These are phyloP conservation scores for Herpetomonas muscarum DNA, from an alignment of 208 protist genomes.

Conservation along the genomic window DNA sequence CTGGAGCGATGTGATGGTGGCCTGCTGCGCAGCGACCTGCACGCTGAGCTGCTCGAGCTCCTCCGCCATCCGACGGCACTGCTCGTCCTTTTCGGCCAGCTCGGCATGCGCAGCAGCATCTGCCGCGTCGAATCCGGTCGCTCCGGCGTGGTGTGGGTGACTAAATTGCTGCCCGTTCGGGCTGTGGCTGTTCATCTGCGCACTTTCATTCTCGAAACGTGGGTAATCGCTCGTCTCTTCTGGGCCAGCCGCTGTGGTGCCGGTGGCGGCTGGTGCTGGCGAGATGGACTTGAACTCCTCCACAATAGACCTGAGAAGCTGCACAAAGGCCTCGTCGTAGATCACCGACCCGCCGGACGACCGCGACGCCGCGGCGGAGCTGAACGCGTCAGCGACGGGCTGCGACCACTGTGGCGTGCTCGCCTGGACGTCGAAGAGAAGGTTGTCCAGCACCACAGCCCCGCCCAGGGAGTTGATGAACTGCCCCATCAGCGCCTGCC, in stretches of 20 bases:
- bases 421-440: constrained; percentile 69
- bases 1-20: not conserved
- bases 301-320: constrained; percentile 21
- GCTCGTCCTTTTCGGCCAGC: too few species aligned
- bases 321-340: constrained; percentile 15
- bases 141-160: too few species aligned
- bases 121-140: too few species aligned
- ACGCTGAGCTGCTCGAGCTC: not conserved
- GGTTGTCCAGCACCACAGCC: constrained; percentile 46
- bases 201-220: too few species aligned
- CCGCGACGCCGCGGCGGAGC: not conserved
- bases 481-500: constrained; percentile 24
- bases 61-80: too few species aligned
- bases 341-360: not conserved
- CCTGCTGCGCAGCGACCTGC: constrained; percentile 10
- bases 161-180: too few species aligned
- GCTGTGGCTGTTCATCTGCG: too few species aligned
- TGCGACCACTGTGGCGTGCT: constrained; percentile 54
- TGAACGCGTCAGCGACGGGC: constrained; percentile 46
- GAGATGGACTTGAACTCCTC: constrained; percentile 24
- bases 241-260: not conserved
- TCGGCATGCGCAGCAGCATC: too few species aligned
- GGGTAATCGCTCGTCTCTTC: too few species aligned
- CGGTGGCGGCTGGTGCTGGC: not conserved
- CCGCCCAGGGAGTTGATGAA: constrained; percentile 59